phyloP scores from a whole-genome alignment of 106 monocot species.

The Platanthera guangdongensis region DNA sequence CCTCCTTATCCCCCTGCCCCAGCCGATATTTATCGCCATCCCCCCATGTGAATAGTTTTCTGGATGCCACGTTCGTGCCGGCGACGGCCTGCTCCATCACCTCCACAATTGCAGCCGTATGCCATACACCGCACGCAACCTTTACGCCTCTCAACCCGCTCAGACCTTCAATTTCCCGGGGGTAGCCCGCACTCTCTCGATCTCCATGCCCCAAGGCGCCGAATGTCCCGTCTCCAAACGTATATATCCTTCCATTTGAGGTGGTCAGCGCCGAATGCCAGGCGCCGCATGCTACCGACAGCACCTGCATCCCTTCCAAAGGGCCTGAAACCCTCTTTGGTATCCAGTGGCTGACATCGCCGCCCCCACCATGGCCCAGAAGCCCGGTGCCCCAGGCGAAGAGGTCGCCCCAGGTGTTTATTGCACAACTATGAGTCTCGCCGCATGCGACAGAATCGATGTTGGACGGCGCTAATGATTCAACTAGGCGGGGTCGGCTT shows the following conservation, averaged over 20 bases:
- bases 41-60: conserved; percentile 67
- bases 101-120: conserved; percentile 53
- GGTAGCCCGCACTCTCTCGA: conserved; percentile 32
- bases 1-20: conserved; percentile 55
- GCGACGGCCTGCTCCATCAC: conserved; percentile 19
- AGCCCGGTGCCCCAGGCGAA: conserved; percentile 61
- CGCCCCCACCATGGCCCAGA: conserved; percentile 40
- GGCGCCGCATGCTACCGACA: conserved; percentile 47
- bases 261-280: conserved; percentile 52
- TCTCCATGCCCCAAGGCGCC: conserved; percentile 58
- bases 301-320: conserved; percentile 46
- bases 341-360: conserved; percentile 44
- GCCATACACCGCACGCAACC: conserved; percentile 52
- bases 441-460: conserved; percentile 52
- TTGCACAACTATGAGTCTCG: conserved; percentile 61
- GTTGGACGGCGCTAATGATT: conserved; percentile 27
- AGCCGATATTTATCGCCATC: conserved; percentile 62
- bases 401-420: conserved; percentile 48
- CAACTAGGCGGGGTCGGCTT: conserved; percentile 40
- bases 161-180: conserved; percentile 39
- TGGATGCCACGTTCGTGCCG: conserved; percentile 19
- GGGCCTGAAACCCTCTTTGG: conserved; percentile 58
- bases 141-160: conserved; percentile 31
- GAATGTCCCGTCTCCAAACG: conserved; percentile 57
- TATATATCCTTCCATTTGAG: conserved; percentile 38